Base-by-base conservation (phyloP, 2,329 filamentous ascomycete genomes). In the Trichoderma gracile region DNA sequence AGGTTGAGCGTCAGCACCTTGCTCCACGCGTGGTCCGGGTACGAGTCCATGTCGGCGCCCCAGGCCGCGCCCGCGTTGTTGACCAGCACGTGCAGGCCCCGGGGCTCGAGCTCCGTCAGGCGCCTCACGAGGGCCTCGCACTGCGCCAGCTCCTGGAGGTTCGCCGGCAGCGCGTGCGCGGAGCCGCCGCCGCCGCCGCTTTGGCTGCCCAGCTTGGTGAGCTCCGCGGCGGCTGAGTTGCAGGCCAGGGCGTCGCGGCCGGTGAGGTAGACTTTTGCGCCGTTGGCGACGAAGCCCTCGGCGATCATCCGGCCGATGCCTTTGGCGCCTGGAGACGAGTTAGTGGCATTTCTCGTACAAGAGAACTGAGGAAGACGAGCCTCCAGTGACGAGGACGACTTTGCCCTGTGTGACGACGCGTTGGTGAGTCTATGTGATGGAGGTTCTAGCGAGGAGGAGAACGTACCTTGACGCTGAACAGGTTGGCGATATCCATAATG, bases 221-320 rank as follows among this genome's bases (percentile, higher is more conserved):
- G 78, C 69, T 86, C 82, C n/a, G 79, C 74, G 58, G 82, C 86
- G 1, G 85, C 82, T 60, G 79, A 66, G 38, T 81, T 78, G 76
- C 86, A 89, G 43, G 85, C 82, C 57, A 79, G 77, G 23, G 79
- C 83, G 73, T 89, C 86, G 69, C 87, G 82, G 6, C 86, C 89
- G 6, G 86, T 85, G 66, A 90, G 85, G 79, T 89, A 89, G 17
- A 89, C 87, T 57, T 79, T 84, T 43, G 83, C 83, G 64, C 86
- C 86, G 75, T 88, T 89, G 64, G 79, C 73, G n/a, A 89, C 80
- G 75, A 87, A 89, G 64, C 86, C 87, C 64, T 86, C 79, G 38
- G 85, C 84, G 67, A 90, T 89, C 87, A 89, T 89, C 65, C 83
- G 84, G 17, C 87, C 87, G 67, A 89, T 85, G 68, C 86, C 87